phyloP scores from a whole-genome alignment of 805 yeast genomes.

The Priceomyces carsonii region DNA sequence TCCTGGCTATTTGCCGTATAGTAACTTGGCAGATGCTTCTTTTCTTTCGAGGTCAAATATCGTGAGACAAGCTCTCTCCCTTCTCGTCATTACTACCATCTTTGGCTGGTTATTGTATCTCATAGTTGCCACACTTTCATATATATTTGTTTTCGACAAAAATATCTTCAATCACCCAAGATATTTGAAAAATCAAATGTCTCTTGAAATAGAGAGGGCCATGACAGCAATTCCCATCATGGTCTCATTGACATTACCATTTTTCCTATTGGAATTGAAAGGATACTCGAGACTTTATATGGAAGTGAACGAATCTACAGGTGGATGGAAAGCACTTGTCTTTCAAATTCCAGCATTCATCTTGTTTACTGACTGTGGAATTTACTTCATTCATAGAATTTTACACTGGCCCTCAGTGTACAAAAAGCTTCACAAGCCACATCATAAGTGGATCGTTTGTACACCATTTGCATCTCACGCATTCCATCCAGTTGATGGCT shows the following conservation, averaged over 20 bases:
- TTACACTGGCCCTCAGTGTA: constrained; percentile 91
- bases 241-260: constrained; percentile 86
- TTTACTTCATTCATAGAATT: constrained; percentile 88
- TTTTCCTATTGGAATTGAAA: constrained; percentile 80
- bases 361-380: constrained; percentile 91
- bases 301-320: constrained; percentile 58
- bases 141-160: constrained; percentile 78
- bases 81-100: constrained; percentile 67
- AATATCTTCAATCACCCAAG: constrained; percentile 94
- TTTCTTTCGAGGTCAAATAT: constrained; percentile 69
- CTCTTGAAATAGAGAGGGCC: constrained; percentile 79
- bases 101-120: constrained; percentile 89
- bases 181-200: constrained; percentile 90
- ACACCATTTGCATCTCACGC: constrained; percentile 99
- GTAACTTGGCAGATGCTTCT: constrained; percentile 63
- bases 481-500: constrained; percentile 98
- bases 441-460: constrained; percentile 98
- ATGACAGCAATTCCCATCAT: constrained; percentile 80
- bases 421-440: constrained; percentile 90
- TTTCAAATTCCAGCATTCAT: constrained; percentile 77
- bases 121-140: constrained; percentile 73
- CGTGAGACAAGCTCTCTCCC: constrained; percentile 67
- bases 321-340: constrained; percentile 65
- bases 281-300: constrained; percentile 83
- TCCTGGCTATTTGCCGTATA: constrained; percentile 58